A percentile compares a stretch with the other conserved stretches of the same genome.
These are phyloP conservation scores for Arthromyces matolae DNA, from an alignment of 768 basidiomycete species.

Conservation along the genomic window DNA sequence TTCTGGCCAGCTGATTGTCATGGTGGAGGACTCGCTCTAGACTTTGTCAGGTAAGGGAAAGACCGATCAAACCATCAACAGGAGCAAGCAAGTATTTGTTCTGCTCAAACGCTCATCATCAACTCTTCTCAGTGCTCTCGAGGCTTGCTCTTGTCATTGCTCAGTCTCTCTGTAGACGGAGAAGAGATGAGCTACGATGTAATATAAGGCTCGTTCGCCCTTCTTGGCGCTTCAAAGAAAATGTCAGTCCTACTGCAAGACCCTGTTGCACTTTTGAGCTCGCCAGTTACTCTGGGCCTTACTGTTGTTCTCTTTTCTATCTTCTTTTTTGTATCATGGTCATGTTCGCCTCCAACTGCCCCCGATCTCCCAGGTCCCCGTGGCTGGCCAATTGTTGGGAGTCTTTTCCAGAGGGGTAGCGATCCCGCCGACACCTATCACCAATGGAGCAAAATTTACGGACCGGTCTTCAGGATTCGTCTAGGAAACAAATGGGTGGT, in stretches of 20 bases:
- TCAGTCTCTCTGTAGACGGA: neutral
- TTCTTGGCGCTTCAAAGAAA: neutral
- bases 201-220: neutral
- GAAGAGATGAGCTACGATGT: neutral
- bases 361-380: slow-evolving; percentile 16
- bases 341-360: slow-evolving; percentile 1
- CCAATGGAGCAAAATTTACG: slow-evolving; percentile 16
- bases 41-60: too few species aligned
- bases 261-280: neutral
- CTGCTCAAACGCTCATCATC: too few species aligned
- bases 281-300: neutral
- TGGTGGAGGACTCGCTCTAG: too few species aligned
- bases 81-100: too few species aligned
- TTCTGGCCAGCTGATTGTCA: too few species aligned
- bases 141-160: neutral
- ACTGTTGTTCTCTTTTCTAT: neutral
- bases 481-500: slow-evolving; percentile 15
- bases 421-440: slow-evolving; percentile 16
- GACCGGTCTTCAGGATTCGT: slow-evolving; percentile 15
- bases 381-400: slow-evolving; percentile 17
- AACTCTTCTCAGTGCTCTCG: slow-evolving; percentile 3
- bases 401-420: slow-evolving; percentile 13
- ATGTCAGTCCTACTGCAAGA: neutral
- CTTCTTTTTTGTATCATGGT: slow-evolving; percentile 7
- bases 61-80: too few species aligned